Conservation (phyloP, 768 basidiomycete genomes). For the Mycena galericulata region DNA sequence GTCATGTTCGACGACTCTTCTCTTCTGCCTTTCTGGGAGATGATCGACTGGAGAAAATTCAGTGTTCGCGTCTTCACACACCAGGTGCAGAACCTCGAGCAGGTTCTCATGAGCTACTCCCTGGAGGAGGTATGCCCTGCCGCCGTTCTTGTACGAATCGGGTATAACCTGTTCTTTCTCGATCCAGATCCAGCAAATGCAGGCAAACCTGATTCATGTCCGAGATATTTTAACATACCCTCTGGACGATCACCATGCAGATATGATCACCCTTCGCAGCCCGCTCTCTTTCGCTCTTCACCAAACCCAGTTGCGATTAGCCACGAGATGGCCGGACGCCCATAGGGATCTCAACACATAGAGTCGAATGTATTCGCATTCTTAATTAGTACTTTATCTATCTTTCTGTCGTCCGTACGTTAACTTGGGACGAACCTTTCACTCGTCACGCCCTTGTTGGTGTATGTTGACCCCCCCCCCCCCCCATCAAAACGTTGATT, state of each 20-base stretch:
- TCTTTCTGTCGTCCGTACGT: too few species aligned
- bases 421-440: too few species aligned
- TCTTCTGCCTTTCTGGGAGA: constrained; percentile 9
- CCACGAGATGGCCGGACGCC: constrained; percentile 2
- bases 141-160: background rate
- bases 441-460: too few species aligned
- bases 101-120: constrained; percentile 8
- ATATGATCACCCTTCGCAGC: background rate
- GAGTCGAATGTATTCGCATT: too few species aligned
- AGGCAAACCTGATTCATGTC: constrained; percentile 5
- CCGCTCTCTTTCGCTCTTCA: constrained; percentile 8
- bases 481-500: too few species aligned
- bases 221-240: constrained; percentile 10
- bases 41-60: constrained; percentile 6
- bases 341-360: too few species aligned
- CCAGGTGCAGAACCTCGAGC: background rate
- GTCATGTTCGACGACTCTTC: constrained; percentile 3
- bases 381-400: too few species aligned
- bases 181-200: constrained; percentile 7
- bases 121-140: background rate
- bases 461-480: too few species aligned
- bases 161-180: background rate
- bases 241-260: constrained; percentile 2
- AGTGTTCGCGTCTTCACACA: constrained; percentile 4
- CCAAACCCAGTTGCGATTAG: background rate